These are phyloP conservation scores for Rhizoclosmatium sp. DNA, from an alignment of 192 early-diverging fungal genomes.

Conservation along the genomic window DNA sequence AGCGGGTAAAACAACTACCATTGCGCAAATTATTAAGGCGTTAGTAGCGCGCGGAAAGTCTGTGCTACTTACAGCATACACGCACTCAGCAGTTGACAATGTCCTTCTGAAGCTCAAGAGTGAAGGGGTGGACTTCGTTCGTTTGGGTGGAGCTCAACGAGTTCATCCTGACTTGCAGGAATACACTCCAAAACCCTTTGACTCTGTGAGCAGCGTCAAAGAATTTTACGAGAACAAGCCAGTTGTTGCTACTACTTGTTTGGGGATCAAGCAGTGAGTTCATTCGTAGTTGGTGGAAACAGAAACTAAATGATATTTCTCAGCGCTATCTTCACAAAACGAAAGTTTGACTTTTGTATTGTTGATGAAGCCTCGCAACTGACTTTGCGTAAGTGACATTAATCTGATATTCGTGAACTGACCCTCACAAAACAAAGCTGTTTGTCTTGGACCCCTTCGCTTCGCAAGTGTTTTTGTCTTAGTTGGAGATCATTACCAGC, in stretches of 20 bases:
- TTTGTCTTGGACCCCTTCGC: constrained; percentile 86
- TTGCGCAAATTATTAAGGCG: constrained; percentile 75
- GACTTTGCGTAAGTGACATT: constrained; percentile 64
- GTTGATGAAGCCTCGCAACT: constrained; percentile 97
- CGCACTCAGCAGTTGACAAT: constrained; percentile 93
- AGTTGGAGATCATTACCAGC: constrained; percentile 95
- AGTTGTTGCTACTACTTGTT: constrained; percentile 89
- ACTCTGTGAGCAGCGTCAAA: constrained; percentile 67
- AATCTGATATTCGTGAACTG: neutral
- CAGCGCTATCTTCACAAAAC: constrained; percentile 75
- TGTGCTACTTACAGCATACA: constrained; percentile 89
- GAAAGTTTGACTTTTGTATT: constrained; percentile 93
- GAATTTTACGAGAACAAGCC: constrained; percentile 64
- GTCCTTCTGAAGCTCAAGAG: constrained; percentile 85
- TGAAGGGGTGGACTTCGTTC: constrained; percentile 69
- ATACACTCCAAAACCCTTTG: constrained; percentile 47
- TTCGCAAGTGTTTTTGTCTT: constrained; percentile 85
- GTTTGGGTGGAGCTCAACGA: constrained; percentile 67
- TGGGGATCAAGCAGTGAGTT: constrained; percentile 77
- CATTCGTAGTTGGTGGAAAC: too few relatives aligned
- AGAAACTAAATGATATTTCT: too few relatives aligned
- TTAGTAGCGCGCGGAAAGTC: constrained; percentile 74
- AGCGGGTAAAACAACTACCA: constrained; percentile 92
- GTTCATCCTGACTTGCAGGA: constrained; percentile 58
- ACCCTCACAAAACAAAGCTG: constrained; percentile 45